phyloP scores from a whole-genome alignment of 2,329 filamentous ascomycete species.

The Akanthomyces muscarius region DNA sequence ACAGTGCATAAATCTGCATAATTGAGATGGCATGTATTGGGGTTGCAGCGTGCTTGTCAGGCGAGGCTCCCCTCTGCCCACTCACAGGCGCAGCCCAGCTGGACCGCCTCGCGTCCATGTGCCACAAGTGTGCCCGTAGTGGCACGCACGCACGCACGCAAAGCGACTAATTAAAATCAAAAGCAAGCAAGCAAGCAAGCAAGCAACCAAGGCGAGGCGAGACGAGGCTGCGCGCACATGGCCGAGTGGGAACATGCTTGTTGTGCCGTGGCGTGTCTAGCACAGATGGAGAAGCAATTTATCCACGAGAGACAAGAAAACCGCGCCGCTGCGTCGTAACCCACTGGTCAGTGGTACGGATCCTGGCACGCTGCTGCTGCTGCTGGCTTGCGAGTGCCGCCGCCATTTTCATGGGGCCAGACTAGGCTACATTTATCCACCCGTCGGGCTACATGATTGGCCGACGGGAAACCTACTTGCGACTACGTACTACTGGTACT shows the following conservation, averaged over 20 bases:
- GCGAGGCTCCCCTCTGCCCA: background rate
- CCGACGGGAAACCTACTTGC: background rate
- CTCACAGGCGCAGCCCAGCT: background rate
- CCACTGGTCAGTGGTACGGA: no score
- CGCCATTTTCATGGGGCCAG: no score
- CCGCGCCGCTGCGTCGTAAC: no score
- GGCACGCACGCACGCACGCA: background rate
- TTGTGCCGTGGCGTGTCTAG: background rate
- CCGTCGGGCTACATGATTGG: background rate
- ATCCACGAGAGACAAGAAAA: background rate
- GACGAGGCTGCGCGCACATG: conserved; percentile 2
- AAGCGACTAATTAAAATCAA: no score
- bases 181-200: background rate
- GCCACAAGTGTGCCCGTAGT: background rate
- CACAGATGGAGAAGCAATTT: background rate
- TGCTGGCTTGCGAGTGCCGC: background rate
- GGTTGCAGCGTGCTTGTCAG: conserved; percentile 1
- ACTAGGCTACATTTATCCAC: background rate
- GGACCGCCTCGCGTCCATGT: background rate
- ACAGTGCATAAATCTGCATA: background rate
- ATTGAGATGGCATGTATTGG: background rate
- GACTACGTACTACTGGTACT: background rate
- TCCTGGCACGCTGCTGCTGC: background rate
- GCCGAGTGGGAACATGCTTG: background rate
- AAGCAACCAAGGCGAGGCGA: background rate